Evolutionary conservation across 2,329 filamentous ascomycete species (phyloP).

Genomic region (Fusarium azukiicola): DNA sequence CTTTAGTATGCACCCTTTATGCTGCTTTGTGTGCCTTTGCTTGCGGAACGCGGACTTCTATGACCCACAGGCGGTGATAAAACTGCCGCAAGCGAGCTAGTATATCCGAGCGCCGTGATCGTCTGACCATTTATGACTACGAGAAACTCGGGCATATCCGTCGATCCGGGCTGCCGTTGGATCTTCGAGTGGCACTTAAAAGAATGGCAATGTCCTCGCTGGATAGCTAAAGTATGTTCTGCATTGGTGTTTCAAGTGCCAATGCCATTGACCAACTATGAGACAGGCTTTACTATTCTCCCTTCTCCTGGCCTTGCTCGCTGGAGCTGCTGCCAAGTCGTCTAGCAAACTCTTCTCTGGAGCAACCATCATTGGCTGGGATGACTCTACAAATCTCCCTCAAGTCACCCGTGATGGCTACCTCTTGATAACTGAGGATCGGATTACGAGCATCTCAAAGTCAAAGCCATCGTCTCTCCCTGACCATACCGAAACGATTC

Average conservation of each 20-base stretch:
- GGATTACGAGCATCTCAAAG: slow-evolving; percentile 13
- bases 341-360: slow-evolving; percentile 30
- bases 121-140: slow-evolving; percentile 9
- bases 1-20: not conserved
- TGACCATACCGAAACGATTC: slow-evolving; percentile 63
- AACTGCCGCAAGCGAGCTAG: not conserved
- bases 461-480: slow-evolving; percentile 33
- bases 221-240: not conserved
- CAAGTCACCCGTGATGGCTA: slow-evolving; percentile 24
- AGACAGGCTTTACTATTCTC: not conserved
- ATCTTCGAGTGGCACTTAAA: not conserved
- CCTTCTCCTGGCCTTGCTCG: not conserved
- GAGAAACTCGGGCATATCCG: slow-evolving; percentile 10
- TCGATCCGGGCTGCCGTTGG: not conserved
- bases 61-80: slow-evolving; percentile 5
- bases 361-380: slow-evolving; percentile 41
- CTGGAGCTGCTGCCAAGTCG: not conserved
- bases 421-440: slow-evolving; percentile 27
- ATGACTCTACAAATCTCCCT: slow-evolving; percentile 27
- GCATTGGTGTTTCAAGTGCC: not conserved
- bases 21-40: not conserved
- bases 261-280: not conserved
- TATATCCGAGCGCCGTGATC: slow-evolving; percentile 5
- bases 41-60: not conserved
- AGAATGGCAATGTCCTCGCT: not conserved